These are phyloP conservation scores for Stereocaulon alpinum DNA, from an alignment of 495 filamentous ascomycete genomes.

Conservation along the genomic window DNA sequence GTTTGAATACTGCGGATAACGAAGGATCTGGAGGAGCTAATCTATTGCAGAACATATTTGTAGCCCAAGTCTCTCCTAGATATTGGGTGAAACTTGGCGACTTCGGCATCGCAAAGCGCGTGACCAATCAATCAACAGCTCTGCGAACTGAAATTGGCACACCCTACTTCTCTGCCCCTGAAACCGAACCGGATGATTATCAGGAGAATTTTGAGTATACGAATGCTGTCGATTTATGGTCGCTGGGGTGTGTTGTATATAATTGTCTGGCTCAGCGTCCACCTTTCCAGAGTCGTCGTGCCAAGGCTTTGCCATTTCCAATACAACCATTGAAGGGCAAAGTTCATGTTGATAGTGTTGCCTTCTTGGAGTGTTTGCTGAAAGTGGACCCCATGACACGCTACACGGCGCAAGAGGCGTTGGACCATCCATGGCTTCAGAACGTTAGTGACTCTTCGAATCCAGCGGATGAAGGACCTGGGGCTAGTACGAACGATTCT, in stretches of 20 bases:
- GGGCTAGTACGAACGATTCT: background rate
- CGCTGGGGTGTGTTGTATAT: conserved; percentile 22
- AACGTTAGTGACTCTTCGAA: background rate
- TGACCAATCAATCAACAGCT: conserved; percentile 10
- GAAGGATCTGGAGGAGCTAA: no score
- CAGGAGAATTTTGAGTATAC: conserved; percentile 19
- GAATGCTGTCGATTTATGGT: conserved; percentile 26
- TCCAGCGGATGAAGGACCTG: background rate
- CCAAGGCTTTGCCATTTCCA: background rate
- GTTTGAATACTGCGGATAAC: no score
- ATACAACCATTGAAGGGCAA: background rate
- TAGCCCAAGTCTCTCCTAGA: conserved; percentile 21
- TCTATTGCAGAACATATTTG: conserved; percentile 27
- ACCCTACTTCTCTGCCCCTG: conserved; percentile 31
- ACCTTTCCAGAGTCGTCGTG: background rate
- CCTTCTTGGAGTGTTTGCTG: background rate
- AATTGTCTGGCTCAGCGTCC: conserved; percentile 9
- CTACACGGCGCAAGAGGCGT: background rate
- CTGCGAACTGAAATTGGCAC: conserved; percentile 28
- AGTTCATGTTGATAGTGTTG: background rate
- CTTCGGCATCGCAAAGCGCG: conserved; percentile 38
- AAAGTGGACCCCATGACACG: background rate
- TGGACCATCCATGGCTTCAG: background rate
- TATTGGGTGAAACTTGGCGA: conserved; percentile 42
- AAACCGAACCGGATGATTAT: conserved; percentile 21